Evolutionary conservation across 164 flowering plant genomes (phyloP).

Genomic region (Nymphaea thermarum): DNA sequence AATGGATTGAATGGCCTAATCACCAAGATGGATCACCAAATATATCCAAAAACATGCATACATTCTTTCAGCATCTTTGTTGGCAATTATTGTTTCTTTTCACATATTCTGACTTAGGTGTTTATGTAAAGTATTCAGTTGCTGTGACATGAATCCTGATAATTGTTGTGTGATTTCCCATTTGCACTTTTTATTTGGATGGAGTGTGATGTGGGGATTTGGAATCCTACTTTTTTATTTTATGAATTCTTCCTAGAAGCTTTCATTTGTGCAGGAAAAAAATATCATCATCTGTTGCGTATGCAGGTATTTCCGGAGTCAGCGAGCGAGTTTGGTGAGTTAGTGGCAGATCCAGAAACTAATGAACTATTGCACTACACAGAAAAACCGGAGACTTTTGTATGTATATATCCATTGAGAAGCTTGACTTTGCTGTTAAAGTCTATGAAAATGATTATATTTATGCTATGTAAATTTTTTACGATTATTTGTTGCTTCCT

Average conservation of each 20-base stretch:
- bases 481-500: constrained; percentile 1
- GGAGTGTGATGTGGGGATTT: no score
- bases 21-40: no score
- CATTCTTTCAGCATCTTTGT: no score
- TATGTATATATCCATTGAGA: constrained; percentile 20
- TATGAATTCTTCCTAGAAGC: neutral
- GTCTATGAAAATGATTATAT: neutral
- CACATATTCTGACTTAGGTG: no score
- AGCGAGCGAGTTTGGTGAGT: constrained; percentile 87
- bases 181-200: no score
- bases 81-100: no score
- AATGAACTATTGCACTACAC: constrained; percentile 91
- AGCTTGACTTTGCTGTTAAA: no score
- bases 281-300: neutral
- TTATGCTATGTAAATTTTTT: neutral
- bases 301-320: constrained; percentile 90
- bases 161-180: no score
- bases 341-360: constrained; percentile 84
- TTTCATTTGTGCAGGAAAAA: neutral
- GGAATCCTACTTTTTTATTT: neutral
- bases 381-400: constrained; percentile 98
- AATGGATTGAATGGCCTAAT: no score
- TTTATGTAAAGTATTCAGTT: no score
- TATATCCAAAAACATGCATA: no score
- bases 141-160: no score